Evolutionary conservation across 768 basidiomycete genomes (phyloP).

Genomic region (Boletus tylopilopsis): DNA sequence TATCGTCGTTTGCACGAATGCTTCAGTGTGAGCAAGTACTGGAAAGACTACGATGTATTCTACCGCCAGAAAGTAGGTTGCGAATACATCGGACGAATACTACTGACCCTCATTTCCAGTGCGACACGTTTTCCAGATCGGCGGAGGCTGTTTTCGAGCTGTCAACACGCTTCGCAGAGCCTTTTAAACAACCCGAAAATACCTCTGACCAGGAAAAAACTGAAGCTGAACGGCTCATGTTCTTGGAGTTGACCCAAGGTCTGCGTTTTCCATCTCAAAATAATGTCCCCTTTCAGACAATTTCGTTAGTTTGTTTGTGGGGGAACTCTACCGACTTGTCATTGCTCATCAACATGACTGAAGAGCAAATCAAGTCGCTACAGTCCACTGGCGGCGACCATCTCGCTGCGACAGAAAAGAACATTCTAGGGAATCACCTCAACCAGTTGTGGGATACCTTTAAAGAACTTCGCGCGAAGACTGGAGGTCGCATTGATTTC

Average conservation of each 20-base stretch:
- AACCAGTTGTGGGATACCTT: slow-evolving; percentile 69
- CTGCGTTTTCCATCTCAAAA: slow-evolving; percentile 13
- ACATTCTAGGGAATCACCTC: slow-evolving; percentile 88
- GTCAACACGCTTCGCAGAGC: slow-evolving; percentile 86
- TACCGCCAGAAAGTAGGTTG: slow-evolving; percentile 80
- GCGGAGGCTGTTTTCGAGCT: slow-evolving; percentile 90
- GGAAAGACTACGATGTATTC: slow-evolving; percentile 91
- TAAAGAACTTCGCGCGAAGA: slow-evolving; percentile 62
- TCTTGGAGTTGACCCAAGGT: slow-evolving; percentile 92
- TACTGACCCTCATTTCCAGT: slow-evolving; percentile 40
- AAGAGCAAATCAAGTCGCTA: slow-evolving; percentile 94
- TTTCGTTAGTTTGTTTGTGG: slow-evolving; percentile 81
- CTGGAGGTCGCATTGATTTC: slow-evolving; percentile 75
- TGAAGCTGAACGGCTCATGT: slow-evolving; percentile 81
- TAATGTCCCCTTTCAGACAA: not conserved
- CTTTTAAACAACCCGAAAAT: slow-evolving; percentile 60
- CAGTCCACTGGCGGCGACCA: slow-evolving; percentile 96
- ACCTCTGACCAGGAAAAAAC: slow-evolving; percentile 48
- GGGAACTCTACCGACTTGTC: slow-evolving; percentile 96
- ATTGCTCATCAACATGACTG: slow-evolving; percentile 94
- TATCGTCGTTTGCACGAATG: slow-evolving; percentile 90
- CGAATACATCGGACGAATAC: not conserved
- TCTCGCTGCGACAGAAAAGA: slow-evolving; percentile 93
- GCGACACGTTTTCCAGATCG: slow-evolving; percentile 94
- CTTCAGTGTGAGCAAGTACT: slow-evolving; percentile 88